Base-by-base conservation (phyloP, 495 filamentous ascomycete genomes). In the Penicillium daleae region DNA sequence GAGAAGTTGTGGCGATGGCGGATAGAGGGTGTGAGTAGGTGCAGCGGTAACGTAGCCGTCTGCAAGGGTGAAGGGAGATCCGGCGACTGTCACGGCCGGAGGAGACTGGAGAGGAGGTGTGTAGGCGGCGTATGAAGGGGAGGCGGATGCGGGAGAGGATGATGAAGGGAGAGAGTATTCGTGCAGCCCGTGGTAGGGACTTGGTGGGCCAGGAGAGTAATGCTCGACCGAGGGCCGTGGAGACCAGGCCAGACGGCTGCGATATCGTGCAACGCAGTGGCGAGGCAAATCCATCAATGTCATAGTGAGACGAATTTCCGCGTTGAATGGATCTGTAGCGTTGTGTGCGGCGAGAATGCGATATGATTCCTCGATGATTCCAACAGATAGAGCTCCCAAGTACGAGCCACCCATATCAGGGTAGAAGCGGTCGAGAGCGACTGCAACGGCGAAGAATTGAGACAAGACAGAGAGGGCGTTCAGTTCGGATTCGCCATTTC, bases 321-420 rank as follows among this genome's bases (percentile, higher is more conserved):
- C 63, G 55, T 76, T 73, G 57, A 71, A 77, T 10, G 78, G 78
- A 44, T 74, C 72, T 8, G 69, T 62, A 0, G 74, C 65, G 59
- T 67, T 78, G 51, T 78, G 63, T 6, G 72, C 46, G 13, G 72
- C 64, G 17, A 82, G 66, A 17, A 80, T 87, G 46, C 84, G 83
- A 59, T 90, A 87, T 49, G 92, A 93, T 68, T 93, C 87, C 70
- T 92, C 91, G 33, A 93, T 89, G 2, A 90, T 89, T 3, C 84
- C 83, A 50, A 92, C 80, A 4, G 88, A 87, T 69, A 94, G 76
- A 66, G 90, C 88, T 22, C 90, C 91, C 57, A 96, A 88, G 67
- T 92, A 97, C 40, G 92, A 89, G 22, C 92, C 89, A 53, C 92
- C 94, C 60, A 97, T 85, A 68, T 96, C 93, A 9, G 93, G 92